Base-by-base conservation (phyloP, 305 asterid species). In the Stenogyne calaminthoides region DNA sequence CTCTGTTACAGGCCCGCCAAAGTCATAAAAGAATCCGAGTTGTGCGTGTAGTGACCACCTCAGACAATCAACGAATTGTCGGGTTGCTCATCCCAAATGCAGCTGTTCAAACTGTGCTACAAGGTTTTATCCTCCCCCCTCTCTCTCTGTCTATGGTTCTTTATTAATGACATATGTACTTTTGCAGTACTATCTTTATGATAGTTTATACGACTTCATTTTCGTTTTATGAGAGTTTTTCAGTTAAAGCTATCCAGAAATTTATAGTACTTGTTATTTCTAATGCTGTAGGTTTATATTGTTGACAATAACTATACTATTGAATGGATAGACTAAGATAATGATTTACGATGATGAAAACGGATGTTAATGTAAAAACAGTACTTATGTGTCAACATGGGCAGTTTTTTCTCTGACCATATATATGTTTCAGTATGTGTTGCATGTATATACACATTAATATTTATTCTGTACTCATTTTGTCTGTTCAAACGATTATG, bases 31-130 rank as follows among this genome's bases (percentile, higher is more conserved):
- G 98, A 63, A 82, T 91, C 70, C 90, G 98, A 76, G 93, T 95
- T 80, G 97, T 95, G 73, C 89, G 91, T 51, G 76, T 95, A 62
- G 96, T 87, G 87, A 90, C 99, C 69, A 95, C 99, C 34, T 52
- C 92, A 37, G 96, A 92, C 72, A 88, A 74, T 77, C 91, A 87
- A 78, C 88, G 96, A 78, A 84, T 89, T 77, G 97, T 95, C 42
- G 99, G 98, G 55, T 77, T 95, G 73, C 97, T 90, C 70, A 92
- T 95, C 71, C 98, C 99, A 59, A 92, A 88, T 89, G 87, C 97
- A 63, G 97, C 98, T 19, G 98, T 95, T 68, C 93, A 81, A 80
- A 80, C 96, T 46, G 99, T 90, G 78, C 95, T 95, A 80, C 93
- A 87, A 90, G 99, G 99, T 95, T 67, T 68, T 56, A n/a, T 63